Evolutionary conservation across 164 flowering plant species (phyloP), one percentile per base, ranked within the genome.

Genomic region (Annona squamosa): DNA sequence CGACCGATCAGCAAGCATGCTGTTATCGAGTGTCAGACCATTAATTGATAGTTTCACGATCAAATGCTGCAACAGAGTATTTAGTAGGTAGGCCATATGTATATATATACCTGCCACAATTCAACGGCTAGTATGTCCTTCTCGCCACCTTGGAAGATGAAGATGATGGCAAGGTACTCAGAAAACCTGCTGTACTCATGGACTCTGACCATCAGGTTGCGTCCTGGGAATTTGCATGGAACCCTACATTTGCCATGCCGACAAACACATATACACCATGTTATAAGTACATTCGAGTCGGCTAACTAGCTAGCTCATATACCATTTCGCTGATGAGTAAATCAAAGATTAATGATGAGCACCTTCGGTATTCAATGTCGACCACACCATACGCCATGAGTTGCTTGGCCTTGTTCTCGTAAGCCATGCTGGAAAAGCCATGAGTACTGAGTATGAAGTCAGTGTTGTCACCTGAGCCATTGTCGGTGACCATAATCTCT

Each of bases 381-480:
- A 94, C 87, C 1, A 87, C 97, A 18, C 99, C 97, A 10, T 81
- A 84, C 1, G 88, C 83, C 67, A 84, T 78, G 41, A 94, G 72
- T 26, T 85, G 77, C 0, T 19, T 13, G 3, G 86, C 86, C 74
- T 46, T 26, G 81, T 81, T 74, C 1, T 87, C 79, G 4, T 37
- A 74, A n/a, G 95, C 95, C 80, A 94, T 46, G 44, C 73, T 80
- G 4, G 84, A 26, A 72, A 81, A 94, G 66, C 88, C 97, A 0
- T 84, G 77, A 2, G 80, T 56, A 71, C 91, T 91, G 12, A 94
- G 86, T 72, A 94, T 86, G 84, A 94, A 91, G 83, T 94, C 97
- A 0, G 97, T 89, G 65, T 69, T 6, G 82, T 88, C 92, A 17
- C 99, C 97, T 65, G 81, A 88, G 1, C 98, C 98, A 4, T 86